A percentile compares a stretch with the other conserved stretches of the same genome.
phyloP scores from a whole-genome alignment of 2,329 filamentous ascomycete genomes.

The Colletotrichum sp. region DNA sequence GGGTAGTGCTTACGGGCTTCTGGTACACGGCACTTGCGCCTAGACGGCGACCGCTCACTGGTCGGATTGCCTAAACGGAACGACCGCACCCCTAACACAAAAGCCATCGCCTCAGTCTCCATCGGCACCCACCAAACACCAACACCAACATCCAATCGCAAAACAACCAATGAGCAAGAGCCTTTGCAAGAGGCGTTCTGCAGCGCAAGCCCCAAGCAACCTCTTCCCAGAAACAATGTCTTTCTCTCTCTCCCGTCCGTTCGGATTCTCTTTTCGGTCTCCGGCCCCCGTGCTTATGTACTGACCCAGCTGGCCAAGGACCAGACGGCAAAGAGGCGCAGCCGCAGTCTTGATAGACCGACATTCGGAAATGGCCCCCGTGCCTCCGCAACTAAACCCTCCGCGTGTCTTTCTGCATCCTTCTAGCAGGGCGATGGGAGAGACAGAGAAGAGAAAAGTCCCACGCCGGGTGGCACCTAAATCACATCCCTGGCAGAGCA shows the following conservation, averaged over 20 bases:
- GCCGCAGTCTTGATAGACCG: neutral
- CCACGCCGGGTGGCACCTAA: neutral
- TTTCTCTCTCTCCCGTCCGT: neutral
- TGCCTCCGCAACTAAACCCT: neutral
- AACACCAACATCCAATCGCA: neutral
- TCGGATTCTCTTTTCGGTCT: neutral
- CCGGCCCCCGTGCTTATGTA: neutral
- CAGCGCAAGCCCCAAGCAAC: neutral
- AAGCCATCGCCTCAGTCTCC: neutral
- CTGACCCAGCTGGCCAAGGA: neutral
- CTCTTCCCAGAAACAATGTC: neutral
- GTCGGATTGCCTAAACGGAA: neutral
- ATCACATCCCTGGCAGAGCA: neutral
- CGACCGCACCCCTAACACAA: neutral
- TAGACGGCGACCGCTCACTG: neutral
- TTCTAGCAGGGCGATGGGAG: neutral
- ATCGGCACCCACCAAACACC: neutral
- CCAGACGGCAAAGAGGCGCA: neutral
- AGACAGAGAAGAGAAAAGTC: neutral
- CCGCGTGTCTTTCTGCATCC: constrained; percentile 9
- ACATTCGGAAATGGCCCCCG: neutral
- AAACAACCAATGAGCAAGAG: neutral
- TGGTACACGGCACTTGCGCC: neutral
- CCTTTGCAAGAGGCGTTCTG: neutral
- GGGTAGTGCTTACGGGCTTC: neutral